Evolutionary conservation across 1,284 basidiomycete genomes (phyloP).

Genomic region (Ustilago cynodontis): DNA sequence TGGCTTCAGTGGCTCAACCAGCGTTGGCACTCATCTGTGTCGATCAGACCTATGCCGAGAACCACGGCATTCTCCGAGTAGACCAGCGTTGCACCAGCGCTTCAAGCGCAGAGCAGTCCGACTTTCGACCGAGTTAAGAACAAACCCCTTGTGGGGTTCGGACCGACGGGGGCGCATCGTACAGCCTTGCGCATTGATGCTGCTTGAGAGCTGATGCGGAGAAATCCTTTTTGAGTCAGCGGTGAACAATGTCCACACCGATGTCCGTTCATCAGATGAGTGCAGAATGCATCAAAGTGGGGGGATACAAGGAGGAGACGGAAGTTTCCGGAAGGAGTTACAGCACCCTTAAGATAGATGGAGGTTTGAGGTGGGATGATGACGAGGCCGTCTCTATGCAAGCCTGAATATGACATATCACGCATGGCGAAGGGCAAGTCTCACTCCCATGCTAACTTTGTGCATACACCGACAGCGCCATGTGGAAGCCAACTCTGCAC

Average conservation of each 20-base stretch:
- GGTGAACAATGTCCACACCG: background rate
- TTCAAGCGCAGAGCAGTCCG: too few relatives aligned
- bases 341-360: too few relatives aligned
- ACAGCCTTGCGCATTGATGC: background rate
- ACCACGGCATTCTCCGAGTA: too few relatives aligned
- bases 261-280: background rate
- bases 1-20: too few relatives aligned
- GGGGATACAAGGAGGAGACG: too few relatives aligned
- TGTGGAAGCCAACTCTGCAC: background rate
- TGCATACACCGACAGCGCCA: conserved; percentile 2
- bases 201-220: background rate
- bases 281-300: too few relatives aligned
- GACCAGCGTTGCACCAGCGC: too few relatives aligned
- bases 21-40: too few relatives aligned
- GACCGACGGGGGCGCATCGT: background rate
- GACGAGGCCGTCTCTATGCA: background rate
- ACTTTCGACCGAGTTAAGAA: too few relatives aligned
- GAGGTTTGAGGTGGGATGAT: background rate
- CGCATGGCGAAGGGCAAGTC: background rate
- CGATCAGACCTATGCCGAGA: too few relatives aligned
- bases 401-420: background rate
- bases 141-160: background rate
- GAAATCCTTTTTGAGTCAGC: background rate
- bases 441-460: background rate
- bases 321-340: background rate